These are phyloP conservation scores for Aspergillus sp. DNA, from an alignment of 2,329 filamentous ascomycete species.

Conservation along the genomic window DNA sequence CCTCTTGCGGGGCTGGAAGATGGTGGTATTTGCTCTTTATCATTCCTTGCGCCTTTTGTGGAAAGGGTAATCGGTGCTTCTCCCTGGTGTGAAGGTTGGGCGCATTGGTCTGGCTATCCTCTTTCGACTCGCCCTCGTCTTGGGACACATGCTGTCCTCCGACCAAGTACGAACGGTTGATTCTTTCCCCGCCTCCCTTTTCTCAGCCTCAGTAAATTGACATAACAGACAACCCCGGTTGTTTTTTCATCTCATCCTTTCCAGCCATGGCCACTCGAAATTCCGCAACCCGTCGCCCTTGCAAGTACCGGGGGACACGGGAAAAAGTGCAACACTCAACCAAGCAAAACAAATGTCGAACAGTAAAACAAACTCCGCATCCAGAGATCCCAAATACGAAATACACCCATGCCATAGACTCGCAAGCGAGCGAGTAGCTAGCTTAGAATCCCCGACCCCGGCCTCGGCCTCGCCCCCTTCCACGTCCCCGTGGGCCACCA, in stretches of 20 bases:
- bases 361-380: conserved; percentile 8
- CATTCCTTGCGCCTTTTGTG: background rate
- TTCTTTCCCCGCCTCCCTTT: background rate
- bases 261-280: background rate
- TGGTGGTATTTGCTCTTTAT: background rate
- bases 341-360: conserved; percentile 1
- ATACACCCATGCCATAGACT: background rate
- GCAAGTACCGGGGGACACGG: background rate
- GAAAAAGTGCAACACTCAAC: background rate
- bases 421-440: background rate
- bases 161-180: background rate
- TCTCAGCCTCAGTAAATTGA: background rate
- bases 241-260: background rate
- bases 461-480: conserved; percentile 51
- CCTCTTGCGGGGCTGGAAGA: background rate
- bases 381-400: conserved; percentile 16
- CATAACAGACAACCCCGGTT: background rate
- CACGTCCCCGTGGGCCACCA: conserved; percentile 51
- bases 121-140: background rate
- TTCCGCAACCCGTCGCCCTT: background rate
- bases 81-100: background rate
- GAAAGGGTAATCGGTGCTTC: background rate
- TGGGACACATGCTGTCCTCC: background rate
- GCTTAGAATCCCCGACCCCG: conserved; percentile 23
- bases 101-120: background rate